Evolutionary conservation across 768 basidiomycete genomes (phyloP).

Genomic region (Termitomyces sp.): DNA sequence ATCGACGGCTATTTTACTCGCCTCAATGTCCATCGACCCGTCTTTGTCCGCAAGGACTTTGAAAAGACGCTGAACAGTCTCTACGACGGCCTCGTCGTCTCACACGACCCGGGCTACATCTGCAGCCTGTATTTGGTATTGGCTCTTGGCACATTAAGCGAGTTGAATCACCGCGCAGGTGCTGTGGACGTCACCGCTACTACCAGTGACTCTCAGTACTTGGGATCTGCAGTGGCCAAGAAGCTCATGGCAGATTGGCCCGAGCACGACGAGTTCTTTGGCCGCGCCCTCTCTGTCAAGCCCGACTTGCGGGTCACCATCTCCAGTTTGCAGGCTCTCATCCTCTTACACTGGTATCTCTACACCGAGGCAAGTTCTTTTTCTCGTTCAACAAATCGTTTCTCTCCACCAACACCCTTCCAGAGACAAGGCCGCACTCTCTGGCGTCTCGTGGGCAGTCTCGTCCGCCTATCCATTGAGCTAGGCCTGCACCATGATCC

Average conservation of each 20-base stretch:
- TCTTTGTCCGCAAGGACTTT: conserved; percentile 66
- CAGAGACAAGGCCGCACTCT: conserved; percentile 86
- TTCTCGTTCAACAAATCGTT: not conserved
- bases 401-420: conserved; percentile 7
- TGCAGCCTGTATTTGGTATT: conserved; percentile 75
- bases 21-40: conserved; percentile 77
- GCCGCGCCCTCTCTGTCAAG: conserved; percentile 70
- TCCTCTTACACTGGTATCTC: conserved; percentile 83
- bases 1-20: conserved; percentile 69
- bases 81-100: conserved; percentile 47
- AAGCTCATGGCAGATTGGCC: conserved; percentile 74
- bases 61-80: conserved; percentile 56
- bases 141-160: conserved; percentile 77
- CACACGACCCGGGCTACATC: conserved; percentile 71
- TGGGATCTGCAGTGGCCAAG: conserved; percentile 39
- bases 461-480: conserved; percentile 78
- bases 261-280: conserved; percentile 79
- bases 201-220: conserved; percentile 24
- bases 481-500: conserved; percentile 87
- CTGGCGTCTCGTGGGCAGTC: conserved; percentile 83
- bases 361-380: conserved; percentile 66
- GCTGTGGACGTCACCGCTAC: conserved; percentile 39
- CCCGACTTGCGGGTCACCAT: conserved; percentile 81
- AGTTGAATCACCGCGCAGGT: conserved; percentile 68
- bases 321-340: conserved; percentile 77